Conservation (phyloP, 805 yeast genomes). For the Kodamaea laetipori region DNA sequence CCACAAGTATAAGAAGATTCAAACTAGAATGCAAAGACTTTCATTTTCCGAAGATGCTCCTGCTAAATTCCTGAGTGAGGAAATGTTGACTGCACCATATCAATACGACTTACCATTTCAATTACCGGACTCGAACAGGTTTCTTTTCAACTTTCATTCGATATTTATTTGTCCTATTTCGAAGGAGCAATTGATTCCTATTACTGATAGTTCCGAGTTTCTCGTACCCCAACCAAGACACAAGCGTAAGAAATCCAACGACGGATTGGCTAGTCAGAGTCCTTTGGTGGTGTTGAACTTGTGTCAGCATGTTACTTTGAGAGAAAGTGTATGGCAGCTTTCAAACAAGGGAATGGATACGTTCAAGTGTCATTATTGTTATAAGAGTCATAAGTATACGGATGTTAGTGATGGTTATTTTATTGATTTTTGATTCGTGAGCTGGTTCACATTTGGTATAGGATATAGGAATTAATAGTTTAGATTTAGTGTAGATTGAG, state of each 20-base stretch:
- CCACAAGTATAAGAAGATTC: slow-evolving; percentile 43
- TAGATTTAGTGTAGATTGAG: no score
- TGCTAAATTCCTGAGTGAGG: not conserved
- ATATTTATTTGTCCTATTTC: slow-evolving; percentile 50
- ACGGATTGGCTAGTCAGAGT: slow-evolving; percentile 18
- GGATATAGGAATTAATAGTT: no score
- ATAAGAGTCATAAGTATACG: slow-evolving; percentile 42
- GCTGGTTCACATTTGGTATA: no score
- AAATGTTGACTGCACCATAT: slow-evolving; percentile 21
- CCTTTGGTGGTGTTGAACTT: slow-evolving; percentile 45
- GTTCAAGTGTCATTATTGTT: slow-evolving; percentile 49
- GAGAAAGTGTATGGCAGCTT: slow-evolving; percentile 45
- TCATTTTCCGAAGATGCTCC: slow-evolving; percentile 11
- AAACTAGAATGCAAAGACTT: slow-evolving; percentile 25
- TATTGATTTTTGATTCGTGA: slow-evolving; percentile 30
- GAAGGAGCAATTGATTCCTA: slow-evolving; percentile 44
- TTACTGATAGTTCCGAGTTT: slow-evolving; percentile 17
- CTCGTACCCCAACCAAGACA: slow-evolving; percentile 9
- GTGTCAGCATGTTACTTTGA: slow-evolving; percentile 45
- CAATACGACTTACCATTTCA: slow-evolving; percentile 43
- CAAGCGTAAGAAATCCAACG: slow-evolving; percentile 23
- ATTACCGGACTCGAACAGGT: slow-evolving; percentile 41
- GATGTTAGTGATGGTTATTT: slow-evolving; percentile 45
- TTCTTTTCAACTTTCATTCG: slow-evolving; percentile 44
- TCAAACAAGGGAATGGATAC: slow-evolving; percentile 40